phyloP scores from a whole-genome alignment of 1,284 basidiomycete species.

The Meripilus lineatus region DNA sequence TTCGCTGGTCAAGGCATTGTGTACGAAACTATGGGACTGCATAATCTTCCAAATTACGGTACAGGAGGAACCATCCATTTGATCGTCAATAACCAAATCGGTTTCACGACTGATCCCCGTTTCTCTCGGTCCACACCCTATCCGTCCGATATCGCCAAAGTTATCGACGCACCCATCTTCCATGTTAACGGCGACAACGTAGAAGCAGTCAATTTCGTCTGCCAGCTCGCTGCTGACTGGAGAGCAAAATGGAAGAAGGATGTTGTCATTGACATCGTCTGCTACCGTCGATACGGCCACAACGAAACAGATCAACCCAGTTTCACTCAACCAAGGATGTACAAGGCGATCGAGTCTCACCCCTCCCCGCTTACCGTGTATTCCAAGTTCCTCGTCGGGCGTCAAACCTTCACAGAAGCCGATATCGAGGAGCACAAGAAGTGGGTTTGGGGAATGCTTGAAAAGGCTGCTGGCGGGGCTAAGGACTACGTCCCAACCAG shows the following conservation, averaged over 20 bases:
- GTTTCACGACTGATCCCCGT: slow-evolving; percentile 98
- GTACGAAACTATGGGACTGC: slow-evolving; percentile 99
- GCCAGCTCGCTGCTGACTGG: slow-evolving; percentile 97
- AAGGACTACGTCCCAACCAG: slow-evolving; percentile 94
- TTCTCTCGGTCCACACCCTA: slow-evolving; percentile 98
- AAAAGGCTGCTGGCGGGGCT: slow-evolving; percentile 84
- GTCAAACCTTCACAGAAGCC: slow-evolving; percentile 92
- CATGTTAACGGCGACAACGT: slow-evolving; percentile 99
- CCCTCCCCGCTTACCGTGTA: slow-evolving; percentile 91
- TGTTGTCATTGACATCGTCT: slow-evolving; percentile 97
- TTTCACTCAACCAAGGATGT: slow-evolving; percentile 99
- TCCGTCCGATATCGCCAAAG: slow-evolving; percentile 98
- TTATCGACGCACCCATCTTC: slow-evolving; percentile 98
- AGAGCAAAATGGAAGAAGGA: slow-evolving; percentile 99
- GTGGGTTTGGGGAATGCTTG: slow-evolving; percentile 99
- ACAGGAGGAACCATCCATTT: slow-evolving; percentile 98
- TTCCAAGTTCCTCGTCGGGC: slow-evolving; percentile 85
- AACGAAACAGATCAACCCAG: slow-evolving; percentile 99
- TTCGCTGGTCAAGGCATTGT: slow-evolving; percentile 99
- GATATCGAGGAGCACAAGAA: slow-evolving; percentile 98
- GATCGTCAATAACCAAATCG: slow-evolving; percentile 99
- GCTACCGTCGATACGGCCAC: slow-evolving; percentile 98
- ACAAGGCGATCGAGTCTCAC: slow-evolving; percentile 94
- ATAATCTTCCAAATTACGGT: slow-evolving; percentile 92
- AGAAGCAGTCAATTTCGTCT: slow-evolving; percentile 98